Conservation (phyloP, 2,329 filamentous ascomycete species). For the Monosporascus ibericus region DNA sequence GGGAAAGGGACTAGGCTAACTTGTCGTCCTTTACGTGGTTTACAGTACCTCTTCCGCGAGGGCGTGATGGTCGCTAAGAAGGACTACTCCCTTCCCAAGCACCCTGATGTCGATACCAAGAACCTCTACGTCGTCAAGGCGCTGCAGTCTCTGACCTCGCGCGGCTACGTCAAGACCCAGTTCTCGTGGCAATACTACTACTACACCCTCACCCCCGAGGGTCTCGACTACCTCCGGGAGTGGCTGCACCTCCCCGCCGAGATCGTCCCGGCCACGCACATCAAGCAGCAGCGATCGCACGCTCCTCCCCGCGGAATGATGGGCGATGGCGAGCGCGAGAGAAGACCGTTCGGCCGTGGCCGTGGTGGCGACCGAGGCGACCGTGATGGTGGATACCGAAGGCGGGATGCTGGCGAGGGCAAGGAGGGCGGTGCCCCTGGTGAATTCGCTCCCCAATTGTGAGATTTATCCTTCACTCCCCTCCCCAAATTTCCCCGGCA, state of each 20-base stretch:
- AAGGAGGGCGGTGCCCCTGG: constrained; percentile 91
- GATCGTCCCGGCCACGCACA: constrained; percentile 99
- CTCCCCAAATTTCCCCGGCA: not conserved
- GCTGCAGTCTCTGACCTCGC: constrained; percentile 94
- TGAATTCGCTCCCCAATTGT: constrained; percentile 89
- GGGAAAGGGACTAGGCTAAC: constrained; percentile 15
- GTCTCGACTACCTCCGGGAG: constrained; percentile 99
- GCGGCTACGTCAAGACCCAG: constrained; percentile 98
- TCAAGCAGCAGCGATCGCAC: constrained; percentile 99
- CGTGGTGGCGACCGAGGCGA: constrained; percentile 61
- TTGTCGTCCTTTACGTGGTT: constrained; percentile 24
- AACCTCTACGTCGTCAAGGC: constrained; percentile 99
- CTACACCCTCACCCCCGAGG: constrained; percentile 99
- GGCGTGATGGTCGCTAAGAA: constrained; percentile 95
- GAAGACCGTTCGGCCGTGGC: constrained; percentile 76
- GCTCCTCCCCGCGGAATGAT: constrained; percentile 98
- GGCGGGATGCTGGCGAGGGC: constrained; percentile 77
- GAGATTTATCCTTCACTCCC: constrained; percentile 32
- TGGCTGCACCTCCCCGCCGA: constrained; percentile 99
- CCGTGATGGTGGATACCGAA: constrained; percentile 86
- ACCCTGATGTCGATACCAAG: constrained; percentile 98
- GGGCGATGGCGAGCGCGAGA: constrained; percentile 76
- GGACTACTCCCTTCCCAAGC: constrained; percentile 97
- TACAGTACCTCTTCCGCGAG: constrained; percentile 90
- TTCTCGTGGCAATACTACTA: constrained; percentile 99